These are phyloP conservation scores for Neostapfia colusana DNA, from an alignment of 176 grass and related monocot species.

Conservation along the genomic window DNA sequence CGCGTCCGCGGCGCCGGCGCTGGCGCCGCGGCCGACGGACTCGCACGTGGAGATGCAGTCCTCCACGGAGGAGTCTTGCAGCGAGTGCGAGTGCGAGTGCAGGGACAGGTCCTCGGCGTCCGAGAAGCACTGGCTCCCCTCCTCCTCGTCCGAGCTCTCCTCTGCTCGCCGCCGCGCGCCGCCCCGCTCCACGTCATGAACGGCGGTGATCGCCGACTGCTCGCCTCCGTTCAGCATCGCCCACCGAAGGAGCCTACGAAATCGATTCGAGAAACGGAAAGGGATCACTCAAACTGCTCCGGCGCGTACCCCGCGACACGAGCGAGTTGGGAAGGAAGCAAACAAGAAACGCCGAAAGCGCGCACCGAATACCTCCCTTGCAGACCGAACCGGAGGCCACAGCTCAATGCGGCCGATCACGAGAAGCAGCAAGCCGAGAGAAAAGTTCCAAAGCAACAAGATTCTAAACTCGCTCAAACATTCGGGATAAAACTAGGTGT, in stretches of 20 bases:
- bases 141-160: slow-evolving; percentile 35
- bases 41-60: slow-evolving; percentile 43
- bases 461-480: background rate
- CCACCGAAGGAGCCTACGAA: slow-evolving; percentile 9
- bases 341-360: slow-evolving; percentile 47
- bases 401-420: slow-evolving; percentile 48
- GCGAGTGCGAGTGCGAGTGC: slow-evolving; percentile 66
- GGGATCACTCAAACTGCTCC: slow-evolving; percentile 17
- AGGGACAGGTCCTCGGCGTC: slow-evolving; percentile 71
- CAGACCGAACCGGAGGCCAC: background rate
- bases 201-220: slow-evolving; percentile 18
- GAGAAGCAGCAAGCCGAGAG: slow-evolving; percentile 11
- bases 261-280: slow-evolving; percentile 23
- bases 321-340: slow-evolving; percentile 29
- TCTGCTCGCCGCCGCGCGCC: background rate
- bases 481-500: slow-evolving; percentile 9
- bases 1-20: slow-evolving; percentile 13
- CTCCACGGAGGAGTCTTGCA: slow-evolving; percentile 46
- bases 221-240: slow-evolving; percentile 39
- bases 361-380: slow-evolving; percentile 20
- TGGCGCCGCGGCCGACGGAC: slow-evolving; percentile 31
- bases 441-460: slow-evolving; percentile 15
- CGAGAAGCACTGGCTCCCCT: slow-evolving; percentile 66
- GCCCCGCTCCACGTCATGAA: slow-evolving; percentile 39
- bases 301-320: slow-evolving; percentile 11